Base-by-base conservation (phyloP, 129 eudicot species). In the Flaveria brownii region DNA sequence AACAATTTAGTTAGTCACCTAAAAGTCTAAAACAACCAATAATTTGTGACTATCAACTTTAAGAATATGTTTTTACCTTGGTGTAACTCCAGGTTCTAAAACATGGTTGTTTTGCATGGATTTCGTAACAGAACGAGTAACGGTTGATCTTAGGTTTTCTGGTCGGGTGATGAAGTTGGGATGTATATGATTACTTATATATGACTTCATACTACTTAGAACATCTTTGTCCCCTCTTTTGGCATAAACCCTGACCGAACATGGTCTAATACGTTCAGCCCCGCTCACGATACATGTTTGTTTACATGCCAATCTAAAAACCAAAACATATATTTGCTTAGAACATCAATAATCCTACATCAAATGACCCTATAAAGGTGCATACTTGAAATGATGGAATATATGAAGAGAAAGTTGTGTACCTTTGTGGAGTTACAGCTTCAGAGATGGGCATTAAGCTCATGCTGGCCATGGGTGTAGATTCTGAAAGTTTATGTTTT, bases 11-110 rank as follows among this genome's bases (percentile, higher is more conserved):
- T 57, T 56, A 10, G 30, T 4, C 20, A 25, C 26, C 26, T 25
- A 25, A 25, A 25, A 25, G 26, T 25, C 26, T 25, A 56, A 56
- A 56, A 23, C 4, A 68, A 22, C 45, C 6, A 30, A 71, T 50
- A 33, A 33, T 7, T 72, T 70, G 47, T 43, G 22, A 45, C 33
- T 28, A 28, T 28, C 33, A 28, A 49, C 23, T 22, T 45, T 41
- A 52, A 54, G 22, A 71, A 52, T 60, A 9, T 10, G 47, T 10
- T 30, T 54, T 18, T 73, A 74, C 71, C 78, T 74, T 61, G n/a
- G 54, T 20, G 70, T 45, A 26, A 57, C 59, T 61, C 60, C 70
- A 61, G 50, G 25, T 74, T 74, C 78, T 60, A 74, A 74, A 74
- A 60, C 17, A 15, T 59, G 11, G 2, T 74, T 18, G 6, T n/a